Percentiles rank a stretch among this genome's conserved stretches.
These are phyloP conservation scores for Quercus alba DNA, from an alignment of 306 rosid species.

Conservation along the genomic window DNA sequence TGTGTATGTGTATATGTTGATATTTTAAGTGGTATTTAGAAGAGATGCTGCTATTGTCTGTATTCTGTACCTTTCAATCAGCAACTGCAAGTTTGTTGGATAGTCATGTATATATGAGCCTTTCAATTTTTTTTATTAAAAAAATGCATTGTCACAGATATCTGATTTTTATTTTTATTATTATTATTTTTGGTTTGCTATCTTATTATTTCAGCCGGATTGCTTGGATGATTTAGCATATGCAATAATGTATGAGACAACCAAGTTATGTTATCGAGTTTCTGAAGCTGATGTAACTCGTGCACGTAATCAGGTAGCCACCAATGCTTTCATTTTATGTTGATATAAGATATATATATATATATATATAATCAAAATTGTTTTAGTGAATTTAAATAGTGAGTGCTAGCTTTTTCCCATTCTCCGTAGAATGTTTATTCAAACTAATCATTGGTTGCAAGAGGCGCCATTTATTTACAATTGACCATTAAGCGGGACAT, in stretches of 20 bases:
- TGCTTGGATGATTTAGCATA: slow-evolving; percentile 75
- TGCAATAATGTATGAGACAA: slow-evolving; percentile 80
- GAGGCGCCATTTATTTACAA: not conserved
- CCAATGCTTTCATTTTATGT: not conserved
- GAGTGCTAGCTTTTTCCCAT: not conserved
- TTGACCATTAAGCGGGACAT: not conserved
- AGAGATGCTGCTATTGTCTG: not conserved
- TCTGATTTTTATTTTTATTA: not conserved
- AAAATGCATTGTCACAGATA: not conserved
- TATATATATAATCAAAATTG: not conserved
- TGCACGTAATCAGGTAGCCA: slow-evolving; percentile 82
- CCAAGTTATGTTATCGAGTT: slow-evolving; percentile 76
- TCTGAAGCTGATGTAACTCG: slow-evolving; percentile 80
- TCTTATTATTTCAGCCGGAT: slow-evolving; percentile 53
- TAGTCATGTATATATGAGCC: not conserved
- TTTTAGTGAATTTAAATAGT: not conserved
- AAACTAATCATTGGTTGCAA: not conserved
- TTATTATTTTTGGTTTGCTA: not conserved
- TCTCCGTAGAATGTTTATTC: not conserved
- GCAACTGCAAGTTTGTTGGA: not conserved
- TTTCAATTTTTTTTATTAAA: not conserved
- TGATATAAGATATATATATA: not conserved
- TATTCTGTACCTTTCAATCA: not conserved
- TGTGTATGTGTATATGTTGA: not conserved
- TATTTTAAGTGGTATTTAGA: not conserved